Conservation (phyloP, 2,329 filamentous ascomycete genomes). For the Diaporthe sp. region DNA sequence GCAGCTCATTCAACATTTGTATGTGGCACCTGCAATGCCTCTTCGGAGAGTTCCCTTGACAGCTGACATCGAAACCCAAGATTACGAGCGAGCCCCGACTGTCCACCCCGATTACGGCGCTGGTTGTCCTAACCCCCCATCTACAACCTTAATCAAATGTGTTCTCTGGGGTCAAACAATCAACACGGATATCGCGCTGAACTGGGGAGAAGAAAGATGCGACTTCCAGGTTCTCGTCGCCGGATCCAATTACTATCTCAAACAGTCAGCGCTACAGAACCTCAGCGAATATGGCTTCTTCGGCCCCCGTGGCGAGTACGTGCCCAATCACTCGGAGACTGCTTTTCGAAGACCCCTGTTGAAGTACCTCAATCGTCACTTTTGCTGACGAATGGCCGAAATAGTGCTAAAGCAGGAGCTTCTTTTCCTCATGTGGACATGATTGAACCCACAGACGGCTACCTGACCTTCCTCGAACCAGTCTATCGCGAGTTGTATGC, state of each 20-base stretch:
- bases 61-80: conserved; percentile 14
- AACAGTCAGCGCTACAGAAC: conserved; percentile 9
- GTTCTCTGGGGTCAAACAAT: conserved; percentile 32
- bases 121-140: conserved; percentile 30
- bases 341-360: neutral
- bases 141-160: conserved; percentile 37
- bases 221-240: conserved; percentile 34
- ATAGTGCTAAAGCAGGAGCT: neutral
- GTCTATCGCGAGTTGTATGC: neutral
- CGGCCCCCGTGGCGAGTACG: conserved; percentile 25
- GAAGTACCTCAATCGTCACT: no score
- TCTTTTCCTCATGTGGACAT: neutral
- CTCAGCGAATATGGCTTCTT: conserved; percentile 25
- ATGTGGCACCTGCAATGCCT: neutral
- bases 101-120: neutral
- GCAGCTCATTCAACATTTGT: conserved; percentile 39
- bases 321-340: neutral
- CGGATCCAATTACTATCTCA: conserved; percentile 36
- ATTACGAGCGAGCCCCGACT: conserved; percentile 33
- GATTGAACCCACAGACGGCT: conserved; percentile 31
- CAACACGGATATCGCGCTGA: conserved; percentile 4
- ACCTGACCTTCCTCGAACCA: conserved; percentile 23
- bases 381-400: neutral
- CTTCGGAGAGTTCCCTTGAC: neutral
- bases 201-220: conserved; percentile 23